Evolutionary conservation across 148 eudicot species (phyloP), one percentile per base, ranked within the genome.

Genomic region (Silene latifolia): DNA sequence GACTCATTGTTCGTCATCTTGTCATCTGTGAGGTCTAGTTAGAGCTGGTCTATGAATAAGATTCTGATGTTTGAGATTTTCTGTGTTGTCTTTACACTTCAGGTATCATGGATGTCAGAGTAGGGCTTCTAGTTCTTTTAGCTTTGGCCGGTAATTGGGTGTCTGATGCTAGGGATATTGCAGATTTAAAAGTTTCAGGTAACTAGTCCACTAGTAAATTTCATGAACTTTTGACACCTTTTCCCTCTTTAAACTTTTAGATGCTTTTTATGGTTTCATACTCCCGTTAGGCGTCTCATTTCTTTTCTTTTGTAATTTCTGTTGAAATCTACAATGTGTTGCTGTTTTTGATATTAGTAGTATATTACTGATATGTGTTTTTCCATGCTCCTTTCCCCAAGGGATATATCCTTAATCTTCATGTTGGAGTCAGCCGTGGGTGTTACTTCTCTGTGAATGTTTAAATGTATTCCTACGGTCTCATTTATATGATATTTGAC

Each of bases 21-120:
- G 17, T 51, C 56, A 51, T 51, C 17, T 51, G 56, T 4, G 19
- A 35, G 6, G 8, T 72, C 10, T 35, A 20, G 20, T 72, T 24
- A 44, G 15, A 20, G 14, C 10, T 18, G 71, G 21, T 18, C 14
- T n/a, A 29, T 32, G 21, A 47, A 19, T 9, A 19, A 5, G 56
- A 35, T 32, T 35, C 6, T 53, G 7, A 72, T 72, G 51, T 15
- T 62, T n/a, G 47, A 59, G 59, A 63, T 32, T 72, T 63, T 71
- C n/a, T 63, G 23, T 54, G 51, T 12, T 76, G 21, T 72, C 32
- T 72, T 73, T 4, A n/a, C 71, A 65, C 6, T 35, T 71, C 80
- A 85, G 87, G 81, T 74, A 80, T 39, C 75, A 85, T 85, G 87
- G 83, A 80, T 74, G 77, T 66, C 77, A 77, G 81, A 78, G 25